Conservation (phyloP, 2,329 filamentous ascomycete species). For the Beauveria sp. region DNA sequence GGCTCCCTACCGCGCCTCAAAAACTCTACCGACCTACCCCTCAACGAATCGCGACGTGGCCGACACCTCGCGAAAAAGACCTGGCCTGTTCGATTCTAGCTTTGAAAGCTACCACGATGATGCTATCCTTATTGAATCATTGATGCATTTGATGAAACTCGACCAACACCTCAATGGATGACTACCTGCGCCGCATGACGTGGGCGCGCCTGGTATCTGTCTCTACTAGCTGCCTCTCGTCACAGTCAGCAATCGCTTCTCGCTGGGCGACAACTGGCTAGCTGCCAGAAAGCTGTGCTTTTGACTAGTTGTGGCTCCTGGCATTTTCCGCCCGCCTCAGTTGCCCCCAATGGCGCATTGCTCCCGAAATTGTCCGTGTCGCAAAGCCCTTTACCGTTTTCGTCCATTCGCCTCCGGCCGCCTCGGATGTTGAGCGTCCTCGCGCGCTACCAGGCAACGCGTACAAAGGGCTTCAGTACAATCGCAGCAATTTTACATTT, state of each 20-base stretch:
- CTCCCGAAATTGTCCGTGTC: background rate
- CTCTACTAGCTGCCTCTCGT: background rate
- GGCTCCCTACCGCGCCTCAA: conserved; percentile 12
- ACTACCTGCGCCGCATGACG: conserved; percentile 1
- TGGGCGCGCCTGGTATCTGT: background rate
- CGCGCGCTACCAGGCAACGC: background rate
- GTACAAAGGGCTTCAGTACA: background rate
- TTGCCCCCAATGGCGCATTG: conserved; percentile 1
- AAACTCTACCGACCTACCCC: conserved; percentile 14
- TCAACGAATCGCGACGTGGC: conserved; percentile 10
- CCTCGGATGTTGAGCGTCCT: background rate
- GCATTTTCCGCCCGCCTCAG: background rate
- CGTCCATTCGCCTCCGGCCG: background rate
- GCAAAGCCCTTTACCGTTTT: conserved; percentile 1
- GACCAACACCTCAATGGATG: background rate
- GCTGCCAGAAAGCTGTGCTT: background rate
- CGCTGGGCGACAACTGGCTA: background rate
- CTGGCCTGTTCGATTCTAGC: background rate
- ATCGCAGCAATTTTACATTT: background rate
- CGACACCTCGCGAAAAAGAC: background rate
- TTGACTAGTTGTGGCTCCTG: background rate
- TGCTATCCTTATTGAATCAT: background rate
- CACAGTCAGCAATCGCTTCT: background rate
- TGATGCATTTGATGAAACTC: background rate
- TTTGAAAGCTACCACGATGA: background rate